These are phyloP conservation scores for Picea glauca DNA, from an alignment of 75 land plant genomes.

Conservation along the genomic window DNA sequence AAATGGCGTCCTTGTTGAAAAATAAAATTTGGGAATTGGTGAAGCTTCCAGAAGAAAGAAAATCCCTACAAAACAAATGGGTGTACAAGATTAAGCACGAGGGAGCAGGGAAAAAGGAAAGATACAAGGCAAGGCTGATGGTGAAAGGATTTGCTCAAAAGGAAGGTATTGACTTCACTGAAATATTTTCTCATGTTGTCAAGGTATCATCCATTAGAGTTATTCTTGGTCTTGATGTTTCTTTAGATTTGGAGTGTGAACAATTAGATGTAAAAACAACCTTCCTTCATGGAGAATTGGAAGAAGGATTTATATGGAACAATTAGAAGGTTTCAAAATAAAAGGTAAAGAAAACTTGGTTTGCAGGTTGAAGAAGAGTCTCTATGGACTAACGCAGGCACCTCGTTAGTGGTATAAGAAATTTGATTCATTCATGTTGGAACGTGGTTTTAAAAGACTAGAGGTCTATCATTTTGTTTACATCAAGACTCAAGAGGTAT, in stretches of 20 bases:
- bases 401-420: conserved; percentile 25
- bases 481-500: neutral
- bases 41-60: conserved; percentile 14
- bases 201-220: conserved; percentile 13
- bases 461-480: neutral
- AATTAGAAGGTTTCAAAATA: conserved; percentile 22
- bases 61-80: conserved; percentile 14
- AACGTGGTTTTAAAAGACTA: conserved; percentile 7
- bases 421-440: conserved; percentile 27
- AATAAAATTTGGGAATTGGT: conserved; percentile 23
- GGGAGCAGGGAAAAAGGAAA: neutral
- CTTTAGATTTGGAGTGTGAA: neutral
- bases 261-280: conserved; percentile 35
- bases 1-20: conserved; percentile 10
- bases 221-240: conserved; percentile 1
- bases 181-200: conserved; percentile 23
- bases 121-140: conserved; percentile 23
- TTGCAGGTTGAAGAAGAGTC: conserved; percentile 21
- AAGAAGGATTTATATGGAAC: conserved; percentile 32
- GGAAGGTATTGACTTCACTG: conserved; percentile 17
- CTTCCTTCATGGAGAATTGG: conserved; percentile 22
- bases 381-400: conserved; percentile 35
- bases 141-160: conserved; percentile 21
- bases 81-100: conserved; percentile 18
- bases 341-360: conserved; percentile 15